These are phyloP conservation scores for Cercospora citrullina DNA, from an alignment of 2,329 filamentous ascomycete species.

Conservation along the genomic window DNA sequence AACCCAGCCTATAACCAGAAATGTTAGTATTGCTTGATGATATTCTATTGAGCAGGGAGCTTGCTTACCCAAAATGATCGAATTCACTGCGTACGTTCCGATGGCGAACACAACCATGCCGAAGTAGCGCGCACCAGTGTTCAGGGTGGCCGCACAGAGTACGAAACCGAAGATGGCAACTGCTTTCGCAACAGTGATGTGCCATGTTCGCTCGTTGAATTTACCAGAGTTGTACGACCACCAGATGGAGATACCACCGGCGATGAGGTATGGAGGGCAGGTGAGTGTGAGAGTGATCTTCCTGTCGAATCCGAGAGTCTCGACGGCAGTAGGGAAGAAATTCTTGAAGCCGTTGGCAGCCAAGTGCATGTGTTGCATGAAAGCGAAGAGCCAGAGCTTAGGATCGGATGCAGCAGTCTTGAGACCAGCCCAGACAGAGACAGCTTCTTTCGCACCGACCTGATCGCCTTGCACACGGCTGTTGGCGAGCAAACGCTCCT, in stretches of 20 bases:
- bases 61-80: slow-evolving; percentile 35
- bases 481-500: slow-evolving; percentile 49
- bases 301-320: slow-evolving; percentile 50
- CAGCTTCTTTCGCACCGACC: slow-evolving; percentile 49
- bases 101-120: slow-evolving; percentile 33
- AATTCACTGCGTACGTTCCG: slow-evolving; percentile 50
- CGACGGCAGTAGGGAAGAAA: slow-evolving; percentile 49
- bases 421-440: slow-evolving; percentile 51
- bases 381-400: slow-evolving; percentile 54
- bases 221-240: slow-evolving; percentile 41
- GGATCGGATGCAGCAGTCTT: slow-evolving; percentile 53
- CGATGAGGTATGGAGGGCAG: slow-evolving; percentile 40
- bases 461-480: slow-evolving; percentile 54
- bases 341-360: slow-evolving; percentile 55
- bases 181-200: slow-evolving; percentile 42
- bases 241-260: slow-evolving; percentile 35
- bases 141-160: slow-evolving; percentile 41
- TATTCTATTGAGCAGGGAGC: not conserved
- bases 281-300: slow-evolving; percentile 56
- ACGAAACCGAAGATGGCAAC: slow-evolving; percentile 43
- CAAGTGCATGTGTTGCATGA: slow-evolving; percentile 60
- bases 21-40: not conserved
- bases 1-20: slow-evolving; percentile 48
- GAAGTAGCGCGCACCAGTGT: slow-evolving; percentile 39
- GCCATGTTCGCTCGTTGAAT: slow-evolving; percentile 45